Evolutionary conservation across 352 stramenopile species (phyloP).

Genomic region (Phytophthora pseudosyringae): DNA sequence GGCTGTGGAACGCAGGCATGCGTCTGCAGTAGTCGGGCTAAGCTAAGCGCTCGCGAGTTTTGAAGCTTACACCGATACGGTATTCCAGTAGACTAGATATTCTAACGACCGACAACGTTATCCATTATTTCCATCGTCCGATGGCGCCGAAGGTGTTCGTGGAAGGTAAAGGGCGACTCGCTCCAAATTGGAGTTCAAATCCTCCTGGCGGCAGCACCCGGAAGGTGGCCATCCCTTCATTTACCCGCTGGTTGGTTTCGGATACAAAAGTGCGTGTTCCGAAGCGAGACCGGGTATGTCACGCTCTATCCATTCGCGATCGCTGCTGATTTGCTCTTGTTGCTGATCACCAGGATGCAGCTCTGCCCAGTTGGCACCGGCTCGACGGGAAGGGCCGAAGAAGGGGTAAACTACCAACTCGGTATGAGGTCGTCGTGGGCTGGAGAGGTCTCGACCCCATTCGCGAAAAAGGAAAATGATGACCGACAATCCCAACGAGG

Average conservation of each 20-base stretch:
- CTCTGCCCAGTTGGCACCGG: background rate
- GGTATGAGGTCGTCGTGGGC: too few relatives aligned
- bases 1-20: conserved; percentile 16
- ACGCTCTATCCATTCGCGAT: conserved; percentile 7
- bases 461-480: conserved; percentile 15
- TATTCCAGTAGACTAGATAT: conserved; percentile 28
- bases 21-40: conserved; percentile 4
- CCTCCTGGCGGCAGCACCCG: background rate
- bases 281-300: background rate
- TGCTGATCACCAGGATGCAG: conserved; percentile 3
- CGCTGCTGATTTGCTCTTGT: background rate
- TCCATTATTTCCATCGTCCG: conserved; percentile 2
- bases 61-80: background rate
- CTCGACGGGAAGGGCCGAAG: background rate
- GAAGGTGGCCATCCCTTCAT: conserved; percentile 4
- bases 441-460: background rate
- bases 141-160: background rate
- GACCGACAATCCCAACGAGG: too few relatives aligned
- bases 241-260: conserved; percentile 8
- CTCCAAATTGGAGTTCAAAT: too few relatives aligned
- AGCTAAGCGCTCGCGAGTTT: conserved; percentile 3
- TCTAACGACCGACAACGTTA: conserved; percentile 18
- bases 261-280: background rate
- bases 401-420: too few relatives aligned
- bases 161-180: too few relatives aligned